These are phyloP conservation scores for Anthoceros angustus DNA, from an alignment of 225 moss, liverwort and hornwort genomes.

Conservation along the genomic window DNA sequence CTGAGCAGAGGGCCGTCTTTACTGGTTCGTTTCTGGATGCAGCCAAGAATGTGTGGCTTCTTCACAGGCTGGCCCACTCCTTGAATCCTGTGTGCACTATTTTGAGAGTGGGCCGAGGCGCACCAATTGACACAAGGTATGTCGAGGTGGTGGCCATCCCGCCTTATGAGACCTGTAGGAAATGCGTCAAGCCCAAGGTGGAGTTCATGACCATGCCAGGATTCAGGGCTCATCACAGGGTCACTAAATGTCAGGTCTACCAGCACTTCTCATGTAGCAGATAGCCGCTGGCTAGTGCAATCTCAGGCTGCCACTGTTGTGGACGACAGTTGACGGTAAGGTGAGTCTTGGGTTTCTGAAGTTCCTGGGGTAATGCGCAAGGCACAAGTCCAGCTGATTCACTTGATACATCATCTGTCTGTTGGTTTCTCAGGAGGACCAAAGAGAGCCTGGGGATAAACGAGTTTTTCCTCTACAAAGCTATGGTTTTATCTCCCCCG, in stretches of 20 bases:
- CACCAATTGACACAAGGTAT: slow-evolving; percentile 43
- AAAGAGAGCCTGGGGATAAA: too few relatives aligned
- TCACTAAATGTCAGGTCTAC: slow-evolving; percentile 81
- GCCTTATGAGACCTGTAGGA: slow-evolving; percentile 31
- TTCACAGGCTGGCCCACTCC: slow-evolving; percentile 65
- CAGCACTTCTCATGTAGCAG: slow-evolving; percentile 53
- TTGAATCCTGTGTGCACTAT: slow-evolving; percentile 48
- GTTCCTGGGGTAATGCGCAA: too few relatives aligned
- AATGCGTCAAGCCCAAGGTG: slow-evolving; percentile 47
- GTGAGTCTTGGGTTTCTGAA: too few relatives aligned
- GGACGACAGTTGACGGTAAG: too few relatives aligned
- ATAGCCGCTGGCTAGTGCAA: neutral
- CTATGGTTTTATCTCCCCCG: too few relatives aligned
- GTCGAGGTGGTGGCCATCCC: slow-evolving; percentile 40
- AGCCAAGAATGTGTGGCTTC: slow-evolving; percentile 77
- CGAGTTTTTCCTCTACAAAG: too few relatives aligned
- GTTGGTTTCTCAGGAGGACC: too few relatives aligned
- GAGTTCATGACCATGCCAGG: slow-evolving; percentile 89
- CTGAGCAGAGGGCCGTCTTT: slow-evolving; percentile 49
- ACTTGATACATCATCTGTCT: too few relatives aligned
- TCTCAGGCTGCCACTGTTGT: too few relatives aligned
- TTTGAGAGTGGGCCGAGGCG: slow-evolving; percentile 63
- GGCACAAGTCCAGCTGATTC: too few relatives aligned
- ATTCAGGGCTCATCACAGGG: slow-evolving; percentile 55
- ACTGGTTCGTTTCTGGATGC: slow-evolving; percentile 75